Percentiles rank a stretch among this genome's conserved stretches.
Evolutionary conservation across 306 rosid species (phyloP).

Genomic region (Sechiopsis laciniata): DNA sequence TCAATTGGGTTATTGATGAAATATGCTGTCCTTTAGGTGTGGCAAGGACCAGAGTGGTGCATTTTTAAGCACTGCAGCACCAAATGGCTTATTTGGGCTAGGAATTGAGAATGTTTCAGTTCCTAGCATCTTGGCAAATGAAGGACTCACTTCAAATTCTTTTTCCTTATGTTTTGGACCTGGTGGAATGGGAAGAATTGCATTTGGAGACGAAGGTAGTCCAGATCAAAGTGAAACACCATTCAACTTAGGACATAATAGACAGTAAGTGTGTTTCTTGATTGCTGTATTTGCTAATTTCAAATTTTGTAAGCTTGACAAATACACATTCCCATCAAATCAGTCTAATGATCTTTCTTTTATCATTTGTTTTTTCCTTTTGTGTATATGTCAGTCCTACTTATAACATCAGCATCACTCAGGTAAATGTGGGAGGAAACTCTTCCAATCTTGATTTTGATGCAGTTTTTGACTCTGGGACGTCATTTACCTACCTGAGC

Average conservation of each 20-base stretch:
- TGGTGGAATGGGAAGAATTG: slow-evolving; percentile 21
- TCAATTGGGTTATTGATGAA: slow-evolving; percentile 35
- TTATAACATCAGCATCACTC: slow-evolving; percentile 68
- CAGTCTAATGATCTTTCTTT: slow-evolving; percentile 24
- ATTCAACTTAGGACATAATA: slow-evolving; percentile 35
- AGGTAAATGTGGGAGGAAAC: slow-evolving; percentile 44
- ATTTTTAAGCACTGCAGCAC: slow-evolving; percentile 69
- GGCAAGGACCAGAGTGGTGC: slow-evolving; percentile 76
- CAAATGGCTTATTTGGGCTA: slow-evolving; percentile 81
- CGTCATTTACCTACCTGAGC: slow-evolving; percentile 71
- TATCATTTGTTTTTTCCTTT: neutral
- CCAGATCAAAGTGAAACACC: slow-evolving; percentile 61
- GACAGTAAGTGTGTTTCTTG: slow-evolving; percentile 39
- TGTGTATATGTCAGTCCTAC: slow-evolving; percentile 44
- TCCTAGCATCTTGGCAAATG: slow-evolving; percentile 74
- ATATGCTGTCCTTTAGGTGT: slow-evolving; percentile 44
- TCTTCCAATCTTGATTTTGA: slow-evolving; percentile 45
- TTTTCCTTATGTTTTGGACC: slow-evolving; percentile 87
- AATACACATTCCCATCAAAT: slow-evolving; percentile 5
- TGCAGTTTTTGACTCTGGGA: slow-evolving; percentile 78
- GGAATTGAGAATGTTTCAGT: slow-evolving; percentile 63
- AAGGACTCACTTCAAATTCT: slow-evolving; percentile 59
- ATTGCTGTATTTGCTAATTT: neutral
- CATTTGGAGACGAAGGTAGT: slow-evolving; percentile 31
- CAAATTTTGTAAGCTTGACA: neutral